These are phyloP conservation scores for Melampsora larici-populina DNA, from an alignment of 1,284 basidiomycete genomes.

Conservation along the genomic window DNA sequence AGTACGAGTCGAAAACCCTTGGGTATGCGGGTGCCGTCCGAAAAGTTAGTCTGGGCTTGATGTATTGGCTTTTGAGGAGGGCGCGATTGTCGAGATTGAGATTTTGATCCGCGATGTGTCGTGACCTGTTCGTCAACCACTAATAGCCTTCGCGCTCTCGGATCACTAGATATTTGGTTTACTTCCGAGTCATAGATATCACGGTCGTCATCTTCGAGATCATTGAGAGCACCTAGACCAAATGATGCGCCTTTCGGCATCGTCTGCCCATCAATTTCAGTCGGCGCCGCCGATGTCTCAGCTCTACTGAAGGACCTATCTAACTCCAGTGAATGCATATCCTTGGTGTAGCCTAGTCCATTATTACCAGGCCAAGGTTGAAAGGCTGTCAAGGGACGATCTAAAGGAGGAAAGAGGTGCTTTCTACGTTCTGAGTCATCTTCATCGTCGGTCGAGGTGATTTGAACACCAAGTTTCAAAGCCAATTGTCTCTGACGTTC, in stretches of 20 bases:
- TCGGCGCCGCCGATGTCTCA: background rate
- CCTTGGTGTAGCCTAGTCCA: constrained; percentile 69
- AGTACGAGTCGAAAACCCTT: constrained; percentile 20
- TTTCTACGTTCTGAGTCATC: constrained; percentile 73
- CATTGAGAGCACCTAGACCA: constrained; percentile 38
- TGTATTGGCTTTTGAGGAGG: constrained; percentile 20
- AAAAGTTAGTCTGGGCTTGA: constrained; percentile 46
- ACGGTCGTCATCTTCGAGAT: constrained; percentile 40
- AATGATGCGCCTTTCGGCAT: constrained; percentile 42
- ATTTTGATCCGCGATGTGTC: background rate
- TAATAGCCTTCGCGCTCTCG: constrained; percentile 27
- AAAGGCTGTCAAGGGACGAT: constrained; percentile 66
- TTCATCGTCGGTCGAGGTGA: constrained; percentile 47
- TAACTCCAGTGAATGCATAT: background rate
- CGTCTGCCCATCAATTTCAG: constrained; percentile 9
- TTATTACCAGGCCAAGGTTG: constrained; percentile 69
- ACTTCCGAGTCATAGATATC: constrained; percentile 33
- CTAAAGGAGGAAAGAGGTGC: constrained; percentile 79
- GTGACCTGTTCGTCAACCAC: constrained; percentile 19
- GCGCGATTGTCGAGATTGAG: background rate
- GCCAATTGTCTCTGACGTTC: constrained; percentile 67
- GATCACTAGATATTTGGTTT: constrained; percentile 31
- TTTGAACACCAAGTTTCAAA: constrained; percentile 45
- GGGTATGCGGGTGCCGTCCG: constrained; percentile 29
- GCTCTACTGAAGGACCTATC: background rate